Conservation (phyloP, 768 basidiomycete species). For the Leccinum variicolor region DNA sequence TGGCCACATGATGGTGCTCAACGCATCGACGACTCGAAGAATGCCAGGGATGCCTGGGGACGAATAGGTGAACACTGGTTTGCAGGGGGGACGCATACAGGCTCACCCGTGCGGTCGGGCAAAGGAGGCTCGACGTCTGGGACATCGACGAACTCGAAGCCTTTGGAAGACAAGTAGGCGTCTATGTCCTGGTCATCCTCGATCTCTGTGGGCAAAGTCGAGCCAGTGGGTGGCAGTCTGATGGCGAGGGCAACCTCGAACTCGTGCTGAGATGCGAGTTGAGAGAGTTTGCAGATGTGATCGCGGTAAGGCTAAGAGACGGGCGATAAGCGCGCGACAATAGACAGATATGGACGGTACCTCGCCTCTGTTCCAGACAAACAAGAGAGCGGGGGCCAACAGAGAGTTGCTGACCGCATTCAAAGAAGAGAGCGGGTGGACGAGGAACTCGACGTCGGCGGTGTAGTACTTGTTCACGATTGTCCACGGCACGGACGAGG, state of each 20-base stretch:
- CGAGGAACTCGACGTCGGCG: conserved; percentile 68
- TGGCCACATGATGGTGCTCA: conserved; percentile 89
- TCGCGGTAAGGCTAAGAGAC: conserved; percentile 53
- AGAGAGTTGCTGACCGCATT: conserved; percentile 36
- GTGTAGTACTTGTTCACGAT: conserved; percentile 81
- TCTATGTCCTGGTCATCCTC: conserved; percentile 59
- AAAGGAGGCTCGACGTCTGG: conserved; percentile 4
- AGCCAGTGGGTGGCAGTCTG: conserved; percentile 36
- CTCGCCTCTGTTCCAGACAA: conserved; percentile 66
- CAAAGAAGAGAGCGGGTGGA: conserved; percentile 44
- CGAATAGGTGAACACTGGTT: not conserved
- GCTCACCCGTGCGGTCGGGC: conserved; percentile 18
- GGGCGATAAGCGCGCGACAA: conserved; percentile 3
- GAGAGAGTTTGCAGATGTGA: conserved; percentile 48
- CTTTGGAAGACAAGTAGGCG: conserved; percentile 59
- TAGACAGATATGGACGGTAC: conserved; percentile 32
- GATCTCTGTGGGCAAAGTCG: conserved; percentile 21
- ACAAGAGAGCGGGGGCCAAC: conserved; percentile 64
- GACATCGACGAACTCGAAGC: conserved; percentile 74
- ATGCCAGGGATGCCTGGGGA: conserved; percentile 49
- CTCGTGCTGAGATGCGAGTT: conserved; percentile 47
- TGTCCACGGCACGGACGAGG: conserved; percentile 57
- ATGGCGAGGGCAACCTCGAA: conserved; percentile 75
- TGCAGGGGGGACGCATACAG: not conserved
- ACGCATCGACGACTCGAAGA: conserved; percentile 69